A percentile compares a stretch with the other conserved stretches of the same genome.
These are phyloP conservation scores for Amphibolis antarctica DNA, from an alignment of 106 monocot species.

Conservation along the genomic window DNA sequence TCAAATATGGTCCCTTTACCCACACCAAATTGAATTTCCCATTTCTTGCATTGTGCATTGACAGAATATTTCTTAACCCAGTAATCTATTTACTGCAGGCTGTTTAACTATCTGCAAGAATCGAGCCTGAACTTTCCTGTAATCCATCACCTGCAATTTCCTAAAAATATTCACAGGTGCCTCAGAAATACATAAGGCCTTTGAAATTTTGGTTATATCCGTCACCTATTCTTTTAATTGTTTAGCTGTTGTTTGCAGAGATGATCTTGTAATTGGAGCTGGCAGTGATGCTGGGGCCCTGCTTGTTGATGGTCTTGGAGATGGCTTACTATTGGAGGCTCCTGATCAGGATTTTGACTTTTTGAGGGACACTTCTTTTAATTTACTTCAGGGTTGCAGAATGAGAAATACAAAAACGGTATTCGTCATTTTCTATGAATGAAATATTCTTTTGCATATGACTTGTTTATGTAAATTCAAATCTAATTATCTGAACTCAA, in stretches of 20 bases:
- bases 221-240: not conserved
- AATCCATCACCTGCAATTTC: slow-evolving; percentile 88
- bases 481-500: not conserved
- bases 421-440: not conserved
- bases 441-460: too few relatives aligned
- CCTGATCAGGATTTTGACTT: slow-evolving; percentile 87
- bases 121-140: slow-evolving; percentile 65
- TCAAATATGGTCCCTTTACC: not conserved
- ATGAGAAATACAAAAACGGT: slow-evolving; percentile 99
- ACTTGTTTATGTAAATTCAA: too few relatives aligned
- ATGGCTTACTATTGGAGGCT: slow-evolving; percentile 83
- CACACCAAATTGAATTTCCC: not conserved
- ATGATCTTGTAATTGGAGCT: slow-evolving; percentile 87
- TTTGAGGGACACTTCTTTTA: slow-evolving; percentile 93
- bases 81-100: slow-evolving; percentile 25
- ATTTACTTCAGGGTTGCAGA: slow-evolving; percentile 96
- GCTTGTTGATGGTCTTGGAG: slow-evolving; percentile 95
- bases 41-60: too few relatives aligned
- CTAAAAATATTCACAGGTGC: slow-evolving; percentile 50
- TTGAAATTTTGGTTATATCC: not conserved
- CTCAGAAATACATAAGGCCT: not conserved
- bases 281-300: slow-evolving; percentile 82
- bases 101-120: slow-evolving; percentile 80
- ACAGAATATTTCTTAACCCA: not conserved
- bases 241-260: slow-evolving; percentile 30